These are phyloP conservation scores for Ceriops decandra DNA, from an alignment of 345 rosid species.

Conservation along the genomic window DNA sequence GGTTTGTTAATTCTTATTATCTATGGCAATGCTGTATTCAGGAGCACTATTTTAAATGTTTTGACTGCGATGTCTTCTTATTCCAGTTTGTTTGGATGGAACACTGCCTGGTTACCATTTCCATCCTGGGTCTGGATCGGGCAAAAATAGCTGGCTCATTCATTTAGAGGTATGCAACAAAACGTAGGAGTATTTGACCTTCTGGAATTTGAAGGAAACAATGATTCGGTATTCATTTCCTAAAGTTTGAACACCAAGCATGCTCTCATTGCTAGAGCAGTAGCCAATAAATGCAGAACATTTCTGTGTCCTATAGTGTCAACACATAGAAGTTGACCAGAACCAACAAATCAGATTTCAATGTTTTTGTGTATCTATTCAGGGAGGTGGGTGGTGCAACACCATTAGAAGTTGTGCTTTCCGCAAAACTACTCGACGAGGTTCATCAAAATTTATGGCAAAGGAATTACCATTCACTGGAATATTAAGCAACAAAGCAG, in stretches of 20 bases:
- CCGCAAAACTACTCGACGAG: slow-evolving; percentile 33
- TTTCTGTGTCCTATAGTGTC: too few species aligned
- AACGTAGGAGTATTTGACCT: neutral
- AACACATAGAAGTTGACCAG: neutral
- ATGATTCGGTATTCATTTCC: neutral
- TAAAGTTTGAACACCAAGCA: neutral
- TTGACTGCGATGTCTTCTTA: neutral
- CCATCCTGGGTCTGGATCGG: slow-evolving; percentile 30
- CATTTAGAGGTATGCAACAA: slow-evolving; percentile 26
- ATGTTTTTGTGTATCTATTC: neutral
- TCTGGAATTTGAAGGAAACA: neutral
- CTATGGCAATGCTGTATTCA: too few species aligned
- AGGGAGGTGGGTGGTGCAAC: slow-evolving; percentile 38
- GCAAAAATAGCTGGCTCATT: slow-evolving; percentile 31
- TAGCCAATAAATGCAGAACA: too few species aligned
- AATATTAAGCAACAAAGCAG: slow-evolving; percentile 24
- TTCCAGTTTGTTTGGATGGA: slow-evolving; percentile 31
- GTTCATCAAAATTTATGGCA: slow-evolving; percentile 30
- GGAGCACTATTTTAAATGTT: neutral
- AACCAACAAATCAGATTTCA: neutral
- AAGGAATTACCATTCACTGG: slow-evolving; percentile 28
- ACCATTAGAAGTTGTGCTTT: slow-evolving; percentile 19
- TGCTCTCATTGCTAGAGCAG: neutral
- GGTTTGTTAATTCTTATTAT: too few species aligned
- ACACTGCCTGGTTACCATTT: slow-evolving; percentile 33